phyloP scores from a whole-genome alignment of 345 rosid genomes.

The Boechera retrofracta region DNA sequence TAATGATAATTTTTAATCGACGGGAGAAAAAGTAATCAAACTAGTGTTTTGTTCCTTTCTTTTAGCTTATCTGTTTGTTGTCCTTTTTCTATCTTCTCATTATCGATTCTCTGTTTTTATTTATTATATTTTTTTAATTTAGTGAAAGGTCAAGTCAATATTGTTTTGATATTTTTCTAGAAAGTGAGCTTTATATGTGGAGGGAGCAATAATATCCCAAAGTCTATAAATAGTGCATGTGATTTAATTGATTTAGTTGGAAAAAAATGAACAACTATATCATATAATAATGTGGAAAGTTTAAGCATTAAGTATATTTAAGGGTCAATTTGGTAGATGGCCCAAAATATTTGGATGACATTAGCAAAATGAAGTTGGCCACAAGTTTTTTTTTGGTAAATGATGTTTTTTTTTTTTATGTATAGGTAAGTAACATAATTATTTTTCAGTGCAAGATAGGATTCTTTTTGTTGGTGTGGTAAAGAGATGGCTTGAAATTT shows the following conservation, averaged over 20 bases:
- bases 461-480: not conserved
- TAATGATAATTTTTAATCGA: conserved; percentile 31
- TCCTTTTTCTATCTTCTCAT: conserved; percentile 28
- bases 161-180: conserved; percentile 18
- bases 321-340: not conserved
- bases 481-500: too few relatives aligned
- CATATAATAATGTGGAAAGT: not conserved
- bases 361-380: not conserved
- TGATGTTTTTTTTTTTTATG: not conserved
- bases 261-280: not conserved
- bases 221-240: not conserved
- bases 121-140: not conserved
- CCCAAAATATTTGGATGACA: not conserved
- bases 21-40: conserved; percentile 30
- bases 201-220: not conserved
- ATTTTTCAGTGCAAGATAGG: not conserved
- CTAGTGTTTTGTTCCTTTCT: conserved; percentile 33
- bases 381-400: not conserved
- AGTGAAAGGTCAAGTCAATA: conserved; percentile 26
- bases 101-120: not conserved
- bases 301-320: not conserved
- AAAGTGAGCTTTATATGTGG: conserved; percentile 10
- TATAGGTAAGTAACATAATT: not conserved
- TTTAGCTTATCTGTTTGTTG: conserved; percentile 42
- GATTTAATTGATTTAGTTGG: not conserved